Evolutionary conservation across 345 rosid genomes (phyloP).

Genomic region (Populus tremula): DNA sequence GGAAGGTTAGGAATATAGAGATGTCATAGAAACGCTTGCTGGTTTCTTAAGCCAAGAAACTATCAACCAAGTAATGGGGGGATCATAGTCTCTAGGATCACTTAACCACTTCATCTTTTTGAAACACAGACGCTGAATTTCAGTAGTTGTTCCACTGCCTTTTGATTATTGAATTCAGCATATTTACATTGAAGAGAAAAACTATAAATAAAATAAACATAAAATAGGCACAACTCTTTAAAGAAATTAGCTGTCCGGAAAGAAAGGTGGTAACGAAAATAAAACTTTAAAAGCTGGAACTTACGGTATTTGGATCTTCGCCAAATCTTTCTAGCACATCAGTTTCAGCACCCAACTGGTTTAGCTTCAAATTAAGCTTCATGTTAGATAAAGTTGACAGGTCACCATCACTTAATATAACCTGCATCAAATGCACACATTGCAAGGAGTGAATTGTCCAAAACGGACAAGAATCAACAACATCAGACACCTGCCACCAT

Average conservation of each 20-base stretch:
- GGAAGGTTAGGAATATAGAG: no score
- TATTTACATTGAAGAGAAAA: neutral
- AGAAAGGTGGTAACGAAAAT: constrained; percentile 8
- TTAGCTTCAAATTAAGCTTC: constrained; percentile 63
- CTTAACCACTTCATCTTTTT: no score
- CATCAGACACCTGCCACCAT: neutral
- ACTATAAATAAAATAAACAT: neutral
- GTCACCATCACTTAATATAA: constrained; percentile 72
- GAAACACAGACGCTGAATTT: no score
- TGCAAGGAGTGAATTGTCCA: neutral
- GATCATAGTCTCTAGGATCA: no score
- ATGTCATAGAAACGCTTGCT: no score
- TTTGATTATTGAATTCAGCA: neutral
- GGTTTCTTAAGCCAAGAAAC: no score
- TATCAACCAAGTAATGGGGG: no score
- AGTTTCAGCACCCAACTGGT: constrained; percentile 32
- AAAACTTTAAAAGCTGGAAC: constrained; percentile 17
- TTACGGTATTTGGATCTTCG: constrained; percentile 41
- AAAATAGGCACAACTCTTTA: neutral
- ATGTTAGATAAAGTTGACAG: constrained; percentile 67
- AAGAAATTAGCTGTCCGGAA: neutral
- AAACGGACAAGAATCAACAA: neutral
- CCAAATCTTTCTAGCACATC: constrained; percentile 18
- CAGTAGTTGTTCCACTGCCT: neutral
- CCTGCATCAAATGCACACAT: constrained; percentile 40